These are phyloP conservation scores for Calocybe cyanea DNA, from an alignment of 768 basidiomycete species.

Conservation along the genomic window DNA sequence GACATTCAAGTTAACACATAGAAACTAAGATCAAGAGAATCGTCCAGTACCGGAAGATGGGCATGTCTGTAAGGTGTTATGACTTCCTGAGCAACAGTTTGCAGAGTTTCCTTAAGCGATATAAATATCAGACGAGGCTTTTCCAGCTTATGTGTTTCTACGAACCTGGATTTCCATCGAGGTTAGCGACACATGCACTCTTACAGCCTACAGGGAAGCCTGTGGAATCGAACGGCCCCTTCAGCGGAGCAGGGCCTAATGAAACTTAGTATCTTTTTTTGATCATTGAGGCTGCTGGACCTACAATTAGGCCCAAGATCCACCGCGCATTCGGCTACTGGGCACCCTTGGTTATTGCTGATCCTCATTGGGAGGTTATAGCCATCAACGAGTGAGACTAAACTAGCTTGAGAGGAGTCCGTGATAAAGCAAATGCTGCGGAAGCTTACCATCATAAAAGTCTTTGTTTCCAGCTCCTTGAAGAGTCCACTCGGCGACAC, in stretches of 20 bases:
- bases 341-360: not conserved
- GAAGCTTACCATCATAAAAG: not conserved
- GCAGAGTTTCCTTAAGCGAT: conserved; percentile 24
- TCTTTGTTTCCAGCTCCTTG: not conserved
- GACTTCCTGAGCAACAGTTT: conserved; percentile 33
- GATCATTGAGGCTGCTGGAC: not conserved
- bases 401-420: not conserved
- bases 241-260: conserved; percentile 37
- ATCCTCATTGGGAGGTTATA: not conserved
- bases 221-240: conserved; percentile 43
- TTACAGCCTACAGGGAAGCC: conserved; percentile 51
- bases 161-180: conserved; percentile 26
- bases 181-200: conserved; percentile 41
- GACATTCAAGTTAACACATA: not conserved
- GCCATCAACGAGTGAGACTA: not conserved
- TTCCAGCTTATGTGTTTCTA: not conserved
- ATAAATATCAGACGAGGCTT: not conserved
- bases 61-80: conserved; percentile 31
- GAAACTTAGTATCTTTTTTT: not conserved
- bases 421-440: too few relatives aligned
- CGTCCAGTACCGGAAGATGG: conserved; percentile 27
- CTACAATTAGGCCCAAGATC: conserved; percentile 53
- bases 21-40: not conserved
- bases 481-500: conserved; percentile 25
- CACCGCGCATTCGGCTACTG: conserved; percentile 41